Evolutionary conservation across 1,284 basidiomycete genomes (phyloP).

Genomic region (Phylloporus gajari): DNA sequence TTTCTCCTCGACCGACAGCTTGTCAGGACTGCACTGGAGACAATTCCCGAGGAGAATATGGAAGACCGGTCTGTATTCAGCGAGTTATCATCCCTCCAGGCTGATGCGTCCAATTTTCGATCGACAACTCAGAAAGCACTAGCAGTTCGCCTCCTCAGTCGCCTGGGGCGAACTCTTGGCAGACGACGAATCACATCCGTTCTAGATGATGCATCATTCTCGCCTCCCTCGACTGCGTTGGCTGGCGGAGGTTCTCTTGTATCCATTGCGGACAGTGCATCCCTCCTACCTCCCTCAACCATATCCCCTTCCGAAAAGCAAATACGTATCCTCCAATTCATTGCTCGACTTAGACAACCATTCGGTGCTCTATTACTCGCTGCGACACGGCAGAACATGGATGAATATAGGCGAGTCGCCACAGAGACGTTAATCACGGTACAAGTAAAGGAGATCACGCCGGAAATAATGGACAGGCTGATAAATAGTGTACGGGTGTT

Average conservation of each 20-base stretch:
- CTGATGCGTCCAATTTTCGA: too few relatives aligned
- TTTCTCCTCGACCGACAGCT: background rate
- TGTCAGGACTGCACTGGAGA: background rate
- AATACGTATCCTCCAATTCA: too few relatives aligned
- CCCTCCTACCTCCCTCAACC: too few relatives aligned
- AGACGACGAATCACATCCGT: background rate
- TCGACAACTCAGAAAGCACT: background rate
- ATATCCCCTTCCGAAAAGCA: too few relatives aligned
- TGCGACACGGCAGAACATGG: too few relatives aligned
- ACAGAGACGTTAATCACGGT: too few relatives aligned
- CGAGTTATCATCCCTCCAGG: too few relatives aligned
- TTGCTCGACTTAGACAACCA: too few relatives aligned
- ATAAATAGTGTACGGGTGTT: background rate
- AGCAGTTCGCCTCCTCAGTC: background rate
- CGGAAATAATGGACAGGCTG: background rate
- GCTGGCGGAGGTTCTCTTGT: slow-evolving; percentile 10
- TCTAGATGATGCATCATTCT: background rate
- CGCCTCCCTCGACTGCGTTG: background rate
- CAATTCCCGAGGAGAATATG: background rate
- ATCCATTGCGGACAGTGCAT: too few relatives aligned
- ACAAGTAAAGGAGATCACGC: too few relatives aligned
- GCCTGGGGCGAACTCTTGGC: background rate
- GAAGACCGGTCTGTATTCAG: background rate
- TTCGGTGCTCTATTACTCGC: too few relatives aligned
- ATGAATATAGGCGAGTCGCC: too few relatives aligned